Evolutionary conservation across 192 early-diverging fungal species (phyloP), one percentile per base, ranked within the genome.

Genomic region (Chytriomyces confervae): DNA sequence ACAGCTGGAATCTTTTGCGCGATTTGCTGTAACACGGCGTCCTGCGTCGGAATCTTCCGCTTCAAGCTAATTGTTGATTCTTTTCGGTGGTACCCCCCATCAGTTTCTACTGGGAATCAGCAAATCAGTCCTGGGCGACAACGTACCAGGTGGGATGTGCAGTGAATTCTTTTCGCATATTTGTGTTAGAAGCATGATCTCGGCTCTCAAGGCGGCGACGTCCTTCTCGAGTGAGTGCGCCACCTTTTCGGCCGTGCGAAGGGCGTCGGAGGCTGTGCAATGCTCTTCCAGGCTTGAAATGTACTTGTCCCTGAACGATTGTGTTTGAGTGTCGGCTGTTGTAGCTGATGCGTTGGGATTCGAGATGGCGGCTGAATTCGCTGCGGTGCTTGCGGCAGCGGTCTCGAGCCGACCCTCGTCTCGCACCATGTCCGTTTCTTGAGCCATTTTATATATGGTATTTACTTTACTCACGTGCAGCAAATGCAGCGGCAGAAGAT

Each of bases 281-380:
- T 57, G 69, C 36, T 50, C 51, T 60, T 72, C 69, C 20, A 72
- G 57, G 24, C 50, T 57, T 27, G 8, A 9, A 36, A 72, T 72
- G 36, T 72, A 72, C 69, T 61, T 51, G 50, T 61, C 69, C 48
- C 51, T 57, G 69, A 72, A 69, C n/a, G 1, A 57, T 36, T 36
- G 36, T 36, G 36, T 36, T 36, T 36, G 36, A 4, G 4, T 36
- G 36, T 36, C 36, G 36, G 36, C 36, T 36, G 36, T 36, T 3
- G 36, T 3, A 36, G 36, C 36, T 36, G 36, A 36, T 36, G 36
- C 2, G 36, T 36, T 36, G 1, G 36, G 36, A 4, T 36, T 36
- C 36, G 36, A 3, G 36, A 36, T 36, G 36, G 36, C 36, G 36
- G 36, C 36, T 36, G 36, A 36, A 36, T 36, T 36, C 36, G 36